Conservation (phyloP, 345 rosid genomes). For the Pelargonium nanum region DNA sequence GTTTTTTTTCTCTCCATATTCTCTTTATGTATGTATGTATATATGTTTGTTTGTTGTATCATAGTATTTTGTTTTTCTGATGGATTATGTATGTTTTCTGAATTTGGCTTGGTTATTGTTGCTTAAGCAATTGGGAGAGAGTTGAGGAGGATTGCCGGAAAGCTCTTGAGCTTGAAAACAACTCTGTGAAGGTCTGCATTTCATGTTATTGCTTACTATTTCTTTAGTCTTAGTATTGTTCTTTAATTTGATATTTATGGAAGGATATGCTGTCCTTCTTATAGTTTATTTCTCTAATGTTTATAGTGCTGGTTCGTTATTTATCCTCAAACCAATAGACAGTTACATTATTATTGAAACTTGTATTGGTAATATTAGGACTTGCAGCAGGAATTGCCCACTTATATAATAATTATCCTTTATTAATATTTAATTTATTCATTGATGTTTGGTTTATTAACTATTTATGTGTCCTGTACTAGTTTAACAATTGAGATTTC, state of each 20-base stretch:
- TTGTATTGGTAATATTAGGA: too few relatives aligned
- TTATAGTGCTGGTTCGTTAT: neutral
- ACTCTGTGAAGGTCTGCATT: conserved; percentile 48
- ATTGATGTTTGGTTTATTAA: too few relatives aligned
- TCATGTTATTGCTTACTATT: neutral
- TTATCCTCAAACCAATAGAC: too few relatives aligned
- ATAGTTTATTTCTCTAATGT: neutral
- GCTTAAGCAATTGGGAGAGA: conserved; percentile 62
- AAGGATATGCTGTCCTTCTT: neutral
- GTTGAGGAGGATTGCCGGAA: conserved; percentile 73
- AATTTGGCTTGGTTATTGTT: neutral
- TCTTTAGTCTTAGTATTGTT: neutral
- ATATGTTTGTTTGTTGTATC: neutral
- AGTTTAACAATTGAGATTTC: too few relatives aligned
- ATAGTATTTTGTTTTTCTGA: neutral
- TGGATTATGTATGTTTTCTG: neutral
- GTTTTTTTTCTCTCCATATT: neutral
- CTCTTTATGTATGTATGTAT: neutral
- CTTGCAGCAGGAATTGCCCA: too few relatives aligned
- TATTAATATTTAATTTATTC: too few relatives aligned
- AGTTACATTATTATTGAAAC: too few relatives aligned
- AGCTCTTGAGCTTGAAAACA: conserved; percentile 64
- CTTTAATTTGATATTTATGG: neutral
- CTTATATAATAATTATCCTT: too few relatives aligned
- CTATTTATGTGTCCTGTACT: too few relatives aligned